phyloP scores from a whole-genome alignment of 441 rosid species.

The Populus hybrid region DNA sequence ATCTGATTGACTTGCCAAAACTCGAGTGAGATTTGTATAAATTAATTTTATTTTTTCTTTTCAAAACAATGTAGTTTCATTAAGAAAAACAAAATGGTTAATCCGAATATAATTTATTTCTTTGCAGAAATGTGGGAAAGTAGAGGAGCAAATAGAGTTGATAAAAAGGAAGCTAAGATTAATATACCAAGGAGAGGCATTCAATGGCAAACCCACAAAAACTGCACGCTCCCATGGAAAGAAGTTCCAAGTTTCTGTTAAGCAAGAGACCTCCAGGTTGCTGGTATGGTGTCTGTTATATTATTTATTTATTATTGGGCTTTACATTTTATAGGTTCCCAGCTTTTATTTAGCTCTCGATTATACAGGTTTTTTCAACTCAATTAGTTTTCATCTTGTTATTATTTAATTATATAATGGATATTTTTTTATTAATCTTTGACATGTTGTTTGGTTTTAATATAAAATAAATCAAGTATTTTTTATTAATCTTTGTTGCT shows the following conservation, averaged over 20 bases:
- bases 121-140: conserved; percentile 73
- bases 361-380: too few species aligned
- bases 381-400: not conserved
- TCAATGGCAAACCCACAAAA: conserved; percentile 80
- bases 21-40: fast-evolving
- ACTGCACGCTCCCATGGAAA: conserved; percentile 94
- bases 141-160: conserved; percentile 74
- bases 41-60: too few species aligned
- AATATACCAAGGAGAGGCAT: conserved; percentile 77
- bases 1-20: fast-evolving
- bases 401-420: not conserved
- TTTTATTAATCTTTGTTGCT: too few species aligned
- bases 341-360: not conserved
- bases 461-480: too few species aligned
- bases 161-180: conserved; percentile 65
- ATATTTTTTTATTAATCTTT: not conserved
- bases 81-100: too few species aligned
- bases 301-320: too few species aligned
- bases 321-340: not conserved
- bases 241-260: conserved; percentile 84
- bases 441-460: not conserved
- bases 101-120: too few species aligned
- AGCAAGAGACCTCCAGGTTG: conserved; percentile 81
- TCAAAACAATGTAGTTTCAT: not conserved
- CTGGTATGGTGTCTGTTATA: conserved; percentile 35